Evolutionary conservation across 2,329 filamentous ascomycete genomes (phyloP).

Genomic region (Aureobasidium pullulans): DNA sequence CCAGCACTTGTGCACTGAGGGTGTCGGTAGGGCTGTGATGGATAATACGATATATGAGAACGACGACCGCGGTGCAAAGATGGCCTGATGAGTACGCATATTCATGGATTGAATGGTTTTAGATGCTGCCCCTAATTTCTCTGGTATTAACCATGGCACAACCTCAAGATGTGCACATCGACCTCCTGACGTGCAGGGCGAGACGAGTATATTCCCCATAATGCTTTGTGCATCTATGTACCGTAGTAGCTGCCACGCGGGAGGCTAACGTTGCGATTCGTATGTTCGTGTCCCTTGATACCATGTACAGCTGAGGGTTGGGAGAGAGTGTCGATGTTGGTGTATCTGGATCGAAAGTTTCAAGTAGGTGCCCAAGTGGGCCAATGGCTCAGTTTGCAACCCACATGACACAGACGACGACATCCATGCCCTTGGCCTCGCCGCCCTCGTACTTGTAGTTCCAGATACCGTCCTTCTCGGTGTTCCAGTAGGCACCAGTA

Average conservation of each 20-base stretch:
- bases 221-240: neutral
- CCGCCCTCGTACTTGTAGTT: conserved; percentile 71
- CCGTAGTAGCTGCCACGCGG: neutral
- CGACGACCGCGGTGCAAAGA: conserved; percentile 24
- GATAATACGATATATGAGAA: conserved; percentile 49
- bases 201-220: neutral
- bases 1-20: conserved; percentile 46
- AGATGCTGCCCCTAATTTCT: neutral
- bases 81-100: conserved; percentile 16
- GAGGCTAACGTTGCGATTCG: neutral
- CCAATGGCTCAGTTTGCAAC: conserved; percentile 52
- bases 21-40: conserved; percentile 53
- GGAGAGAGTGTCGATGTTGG: neutral
- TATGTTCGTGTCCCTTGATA: conserved; percentile 5
- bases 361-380: neutral
- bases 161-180: neutral
- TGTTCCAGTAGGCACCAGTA: conserved; percentile 81
- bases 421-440: conserved; percentile 45
- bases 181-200: neutral
- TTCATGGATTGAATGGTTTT: conserved; percentile 15
- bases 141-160: neutral
- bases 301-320: conserved; percentile 1
- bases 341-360: neutral
- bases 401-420: conserved; percentile 58
- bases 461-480: conserved; percentile 86